Conservation (phyloP, 805 yeast genomes). For the Pichia phayaonensis region DNA sequence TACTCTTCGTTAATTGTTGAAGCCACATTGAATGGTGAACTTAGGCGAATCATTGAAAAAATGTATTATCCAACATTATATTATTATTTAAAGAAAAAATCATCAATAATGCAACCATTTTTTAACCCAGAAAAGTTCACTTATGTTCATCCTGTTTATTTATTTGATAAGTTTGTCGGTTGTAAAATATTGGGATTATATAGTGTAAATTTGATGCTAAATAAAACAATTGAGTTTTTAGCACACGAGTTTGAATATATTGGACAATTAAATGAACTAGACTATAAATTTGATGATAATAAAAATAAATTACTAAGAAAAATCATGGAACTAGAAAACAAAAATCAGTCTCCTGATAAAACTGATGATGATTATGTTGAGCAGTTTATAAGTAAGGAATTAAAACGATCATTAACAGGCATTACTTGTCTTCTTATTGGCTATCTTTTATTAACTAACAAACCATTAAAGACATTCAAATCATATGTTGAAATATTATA, state of each 20-base stretch:
- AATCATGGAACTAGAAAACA: neutral
- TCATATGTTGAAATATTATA: constrained; percentile 1
- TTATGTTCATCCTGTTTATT: constrained; percentile 5
- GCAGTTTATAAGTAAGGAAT: neutral
- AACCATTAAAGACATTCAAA: neutral
- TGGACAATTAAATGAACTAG: neutral
- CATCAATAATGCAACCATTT: constrained; percentile 1
- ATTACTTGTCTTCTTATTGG: constrained; percentile 5
- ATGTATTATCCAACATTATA: constrained; percentile 7
- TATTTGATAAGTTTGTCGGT: constrained; percentile 3
- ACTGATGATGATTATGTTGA: neutral
- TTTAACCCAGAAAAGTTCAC: constrained; percentile 5
- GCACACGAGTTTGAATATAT: neutral
- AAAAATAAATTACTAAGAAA: neutral
- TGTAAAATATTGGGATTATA: constrained; percentile 5
- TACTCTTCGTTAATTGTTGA: neutral
- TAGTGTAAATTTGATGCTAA: constrained; percentile 4
- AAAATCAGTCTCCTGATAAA: too few relatives aligned
- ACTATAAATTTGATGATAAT: neutral
- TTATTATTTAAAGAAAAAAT: constrained; percentile 1
- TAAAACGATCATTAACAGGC: neutral
- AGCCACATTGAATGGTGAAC: constrained; percentile 3
- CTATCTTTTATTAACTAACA: constrained; percentile 1
- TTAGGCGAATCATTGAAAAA: constrained; percentile 3
- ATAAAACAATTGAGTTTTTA: neutral